phyloP scores from a whole-genome alignment of 495 filamentous ascomycete species.

The Neurospora sp. region DNA sequence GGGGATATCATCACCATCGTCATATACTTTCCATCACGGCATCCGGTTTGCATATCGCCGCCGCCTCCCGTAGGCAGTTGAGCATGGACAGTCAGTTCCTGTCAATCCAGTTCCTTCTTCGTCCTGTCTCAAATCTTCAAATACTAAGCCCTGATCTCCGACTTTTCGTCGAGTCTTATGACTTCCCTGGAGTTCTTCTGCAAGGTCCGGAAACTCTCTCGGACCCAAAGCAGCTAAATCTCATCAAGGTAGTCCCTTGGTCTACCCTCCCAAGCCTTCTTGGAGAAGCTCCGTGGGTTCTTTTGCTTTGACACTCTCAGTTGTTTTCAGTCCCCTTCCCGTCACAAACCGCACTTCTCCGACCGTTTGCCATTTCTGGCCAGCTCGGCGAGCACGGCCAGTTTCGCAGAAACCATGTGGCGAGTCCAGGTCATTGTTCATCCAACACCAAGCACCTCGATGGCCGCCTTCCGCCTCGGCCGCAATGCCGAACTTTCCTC shows the following conservation, averaged over 20 bases:
- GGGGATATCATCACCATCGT: neutral
- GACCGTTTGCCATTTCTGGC: neutral
- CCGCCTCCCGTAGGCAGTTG: neutral
- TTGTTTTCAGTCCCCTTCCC: neutral
- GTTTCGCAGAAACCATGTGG: neutral
- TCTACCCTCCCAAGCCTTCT: neutral
- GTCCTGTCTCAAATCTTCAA: neutral
- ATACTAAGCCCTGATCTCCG: neutral
- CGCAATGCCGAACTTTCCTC: neutral
- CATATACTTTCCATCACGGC: neutral
- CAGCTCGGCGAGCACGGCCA: neutral
- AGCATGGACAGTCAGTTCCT: neutral
- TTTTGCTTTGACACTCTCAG: neutral
- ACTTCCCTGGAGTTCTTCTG: neutral
- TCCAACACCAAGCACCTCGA: neutral
- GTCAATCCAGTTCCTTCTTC: neutral
- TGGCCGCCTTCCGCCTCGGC: neutral
- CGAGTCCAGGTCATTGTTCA: neutral
- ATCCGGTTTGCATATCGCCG: neutral
- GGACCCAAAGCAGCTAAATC: neutral
- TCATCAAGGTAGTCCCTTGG: neutral
- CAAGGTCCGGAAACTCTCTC: neutral
- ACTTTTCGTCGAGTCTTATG: neutral
- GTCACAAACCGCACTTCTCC: neutral
- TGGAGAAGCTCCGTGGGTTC: neutral